A percentile compares a stretch with the other conserved stretches of the same genome.
Evolutionary conservation across 192 early-diverging fungal genomes (phyloP).

Genomic region (Borealophlyctis nickersoniae): DNA sequence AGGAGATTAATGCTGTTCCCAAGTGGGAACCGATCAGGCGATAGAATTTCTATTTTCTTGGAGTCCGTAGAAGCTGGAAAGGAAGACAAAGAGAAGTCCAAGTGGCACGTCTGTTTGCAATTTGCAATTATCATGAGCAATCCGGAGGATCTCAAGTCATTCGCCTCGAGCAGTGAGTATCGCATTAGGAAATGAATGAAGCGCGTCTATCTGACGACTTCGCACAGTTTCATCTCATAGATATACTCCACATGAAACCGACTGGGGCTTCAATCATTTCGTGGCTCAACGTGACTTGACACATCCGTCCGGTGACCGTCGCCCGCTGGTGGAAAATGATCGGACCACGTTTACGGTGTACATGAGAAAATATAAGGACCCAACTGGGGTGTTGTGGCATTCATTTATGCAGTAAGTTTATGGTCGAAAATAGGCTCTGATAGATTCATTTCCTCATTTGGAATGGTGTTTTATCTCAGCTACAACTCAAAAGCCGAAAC

Average conservation of each 20-base stretch:
- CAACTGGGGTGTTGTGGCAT: conserved; percentile 92
- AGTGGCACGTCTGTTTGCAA: conserved; percentile 81
- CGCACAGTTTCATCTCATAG: conserved; percentile 72
- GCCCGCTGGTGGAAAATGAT: conserved; percentile 68
- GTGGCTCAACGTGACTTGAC: conserved; percentile 51
- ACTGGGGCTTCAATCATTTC: conserved; percentile 95
- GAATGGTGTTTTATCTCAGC: conserved; percentile 30
- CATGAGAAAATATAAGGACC: conserved; percentile 30
- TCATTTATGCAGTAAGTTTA: conserved; percentile 75
- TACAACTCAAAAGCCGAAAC: conserved; percentile 89
- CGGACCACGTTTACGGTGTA: conserved; percentile 57
- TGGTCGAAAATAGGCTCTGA: neutral
- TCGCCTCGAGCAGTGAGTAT: too few relatives aligned
- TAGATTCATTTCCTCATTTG: neutral
- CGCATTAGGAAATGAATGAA: conserved; percentile 53
- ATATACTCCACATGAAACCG: conserved; percentile 74
- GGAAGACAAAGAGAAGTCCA: conserved; percentile 37
- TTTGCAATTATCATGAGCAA: conserved; percentile 80
- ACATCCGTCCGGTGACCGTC: conserved; percentile 30
- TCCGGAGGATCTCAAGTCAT: conserved; percentile 43
- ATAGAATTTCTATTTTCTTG: conserved; percentile 79
- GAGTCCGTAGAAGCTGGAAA: conserved; percentile 71
- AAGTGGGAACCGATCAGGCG: conserved; percentile 70
- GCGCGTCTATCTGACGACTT: conserved; percentile 2
- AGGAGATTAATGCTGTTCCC: conserved; percentile 91